Evolutionary conservation across 2,329 filamentous ascomycete species (phyloP).

Genomic region (Madurella mycetomatis): DNA sequence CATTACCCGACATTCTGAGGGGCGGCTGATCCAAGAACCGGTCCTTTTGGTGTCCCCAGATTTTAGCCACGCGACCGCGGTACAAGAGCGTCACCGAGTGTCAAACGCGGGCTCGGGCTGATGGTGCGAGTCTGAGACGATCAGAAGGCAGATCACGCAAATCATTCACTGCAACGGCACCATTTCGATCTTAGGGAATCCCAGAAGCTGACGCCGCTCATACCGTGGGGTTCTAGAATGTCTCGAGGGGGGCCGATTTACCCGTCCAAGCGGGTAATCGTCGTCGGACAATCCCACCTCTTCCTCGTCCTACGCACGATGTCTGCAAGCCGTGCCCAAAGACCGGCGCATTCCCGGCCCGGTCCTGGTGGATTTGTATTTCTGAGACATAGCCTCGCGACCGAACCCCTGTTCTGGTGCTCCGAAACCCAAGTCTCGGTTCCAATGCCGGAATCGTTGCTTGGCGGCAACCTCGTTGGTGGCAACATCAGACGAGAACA

Average conservation of each 20-base stretch:
- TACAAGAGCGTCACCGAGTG: not conserved
- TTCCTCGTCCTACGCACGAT: constrained; percentile 6
- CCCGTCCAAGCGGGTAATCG: constrained; percentile 22
- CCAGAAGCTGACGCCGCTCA: constrained; percentile 11
- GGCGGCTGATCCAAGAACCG: not conserved
- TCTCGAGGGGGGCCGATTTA: constrained; percentile 14
- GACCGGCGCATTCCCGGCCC: not conserved
- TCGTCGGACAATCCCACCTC: not conserved
- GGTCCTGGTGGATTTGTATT: constrained; percentile 19
- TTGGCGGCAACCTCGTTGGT: constrained; percentile 10
- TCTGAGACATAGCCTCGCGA: constrained; percentile 19
- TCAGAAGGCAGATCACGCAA: constrained; percentile 20
- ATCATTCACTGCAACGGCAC: constrained; percentile 10
- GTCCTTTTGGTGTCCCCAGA: not conserved
- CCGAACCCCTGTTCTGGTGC: not conserved
- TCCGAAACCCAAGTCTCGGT: constrained; percentile 3
- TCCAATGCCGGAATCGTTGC: constrained; percentile 7
- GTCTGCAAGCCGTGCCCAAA: not conserved
- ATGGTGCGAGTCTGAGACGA: constrained; percentile 21
- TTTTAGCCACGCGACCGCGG: constrained; percentile 18
- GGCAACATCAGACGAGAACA: constrained; percentile 8
- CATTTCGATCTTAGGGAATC: not conserved
- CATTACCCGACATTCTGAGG: constrained; percentile 16
- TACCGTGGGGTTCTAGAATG: constrained; percentile 21
- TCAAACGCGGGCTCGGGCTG: constrained; percentile 8